phyloP scores from a whole-genome alignment of 2,329 filamentous ascomycete species.

The Exophiala sideris region DNA sequence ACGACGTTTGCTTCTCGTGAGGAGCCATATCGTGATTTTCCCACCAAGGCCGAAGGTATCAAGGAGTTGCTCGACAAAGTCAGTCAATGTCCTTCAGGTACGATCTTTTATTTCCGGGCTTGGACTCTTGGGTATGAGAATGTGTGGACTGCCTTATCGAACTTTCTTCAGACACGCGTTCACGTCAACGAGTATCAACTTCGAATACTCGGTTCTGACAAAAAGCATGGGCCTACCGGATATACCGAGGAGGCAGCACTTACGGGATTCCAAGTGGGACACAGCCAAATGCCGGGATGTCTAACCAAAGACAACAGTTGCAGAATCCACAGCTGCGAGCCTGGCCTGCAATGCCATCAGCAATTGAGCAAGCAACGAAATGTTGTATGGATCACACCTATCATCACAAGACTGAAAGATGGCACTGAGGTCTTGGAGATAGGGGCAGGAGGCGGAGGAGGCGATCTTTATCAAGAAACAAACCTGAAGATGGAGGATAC shows the following conservation, averaged over 20 bases:
- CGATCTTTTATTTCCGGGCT: constrained; percentile 76
- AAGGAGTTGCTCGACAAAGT: constrained; percentile 70
- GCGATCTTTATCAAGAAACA: constrained; percentile 66
- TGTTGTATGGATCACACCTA: constrained; percentile 73
- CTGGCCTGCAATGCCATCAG: constrained; percentile 50
- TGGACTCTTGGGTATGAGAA: constrained; percentile 96
- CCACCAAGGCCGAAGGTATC: constrained; percentile 70
- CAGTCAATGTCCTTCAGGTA: constrained; percentile 64
- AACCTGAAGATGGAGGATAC: constrained; percentile 60
- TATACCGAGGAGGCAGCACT: constrained; percentile 62
- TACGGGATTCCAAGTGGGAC: constrained; percentile 71
- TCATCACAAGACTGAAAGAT: constrained; percentile 62
- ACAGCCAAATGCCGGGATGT: constrained; percentile 66
- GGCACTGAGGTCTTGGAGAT: constrained; percentile 67
- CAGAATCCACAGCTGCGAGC: constrained; percentile 83
- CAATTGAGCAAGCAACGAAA: constrained; percentile 44
- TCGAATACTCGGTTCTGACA: constrained; percentile 65
- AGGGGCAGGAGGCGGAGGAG: constrained; percentile 74
- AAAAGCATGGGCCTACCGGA: constrained; percentile 40
- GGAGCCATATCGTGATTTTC: constrained; percentile 51
- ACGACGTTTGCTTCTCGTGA: constrained; percentile 67
- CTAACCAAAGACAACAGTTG: constrained; percentile 62
- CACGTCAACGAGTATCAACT: constrained; percentile 82
- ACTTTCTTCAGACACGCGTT: constrained; percentile 65
- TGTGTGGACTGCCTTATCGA: constrained; percentile 79